phyloP scores from a whole-genome alignment of 768 basidiomycete species.

The Hericium coralloides region DNA sequence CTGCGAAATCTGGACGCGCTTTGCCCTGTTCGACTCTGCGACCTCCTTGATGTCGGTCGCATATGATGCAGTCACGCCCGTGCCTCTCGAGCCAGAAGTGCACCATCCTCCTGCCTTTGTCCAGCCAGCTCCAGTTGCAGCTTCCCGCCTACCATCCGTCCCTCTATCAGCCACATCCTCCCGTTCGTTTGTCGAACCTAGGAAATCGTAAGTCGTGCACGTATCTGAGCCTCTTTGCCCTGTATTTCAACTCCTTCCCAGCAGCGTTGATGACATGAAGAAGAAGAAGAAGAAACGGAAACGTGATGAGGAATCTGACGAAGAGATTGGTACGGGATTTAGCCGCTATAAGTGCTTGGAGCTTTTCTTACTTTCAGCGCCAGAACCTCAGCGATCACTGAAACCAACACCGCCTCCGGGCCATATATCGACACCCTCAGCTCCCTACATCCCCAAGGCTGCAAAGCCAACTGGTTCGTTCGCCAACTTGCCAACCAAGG shows the following conservation, averaged over 20 bases:
- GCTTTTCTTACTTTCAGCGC: neutral
- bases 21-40: neutral
- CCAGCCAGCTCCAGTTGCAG: neutral
- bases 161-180: slow-evolving; percentile 20
- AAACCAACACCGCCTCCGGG: slow-evolving; percentile 44
- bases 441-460: slow-evolving; percentile 40
- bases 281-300: slow-evolving; percentile 84
- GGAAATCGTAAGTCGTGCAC: slow-evolving; percentile 42
- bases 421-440: slow-evolving; percentile 26
- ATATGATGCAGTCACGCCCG: slow-evolving; percentile 33
- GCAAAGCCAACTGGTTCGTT: slow-evolving; percentile 41
- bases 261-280: slow-evolving; percentile 44
- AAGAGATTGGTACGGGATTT: slow-evolving; percentile 41
- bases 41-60: too few species aligned
- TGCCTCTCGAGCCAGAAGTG: slow-evolving; percentile 22
- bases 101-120: neutral
- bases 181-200: slow-evolving; percentile 53
- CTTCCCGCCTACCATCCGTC: neutral
- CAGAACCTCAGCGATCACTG: slow-evolving; percentile 23
- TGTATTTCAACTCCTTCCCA: slow-evolving; percentile 11
- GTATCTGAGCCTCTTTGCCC: slow-evolving; percentile 1
- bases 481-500: slow-evolving; percentile 41
- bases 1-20: too few species aligned
- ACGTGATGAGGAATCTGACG: slow-evolving; percentile 66
- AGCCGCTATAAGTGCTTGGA: neutral